Percentiles rank a stretch among this genome's conserved stretches.
Evolutionary conservation across 305 asterid genomes (phyloP).

Genomic region (Fraxinus albicans): DNA sequence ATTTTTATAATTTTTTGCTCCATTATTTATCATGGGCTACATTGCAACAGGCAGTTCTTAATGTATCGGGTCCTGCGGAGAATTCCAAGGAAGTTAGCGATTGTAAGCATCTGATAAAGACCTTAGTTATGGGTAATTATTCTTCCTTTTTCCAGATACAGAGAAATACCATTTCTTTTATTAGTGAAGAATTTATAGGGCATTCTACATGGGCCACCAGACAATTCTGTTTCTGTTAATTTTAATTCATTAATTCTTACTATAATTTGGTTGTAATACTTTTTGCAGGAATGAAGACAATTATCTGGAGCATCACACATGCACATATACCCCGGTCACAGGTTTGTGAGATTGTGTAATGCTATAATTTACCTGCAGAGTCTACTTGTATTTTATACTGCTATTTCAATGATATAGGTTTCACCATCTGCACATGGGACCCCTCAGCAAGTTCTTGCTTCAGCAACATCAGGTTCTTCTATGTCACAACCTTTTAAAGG

Average conservation of each 20-base stretch:
- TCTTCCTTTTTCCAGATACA: conserved; percentile 15
- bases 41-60: conserved; percentile 82
- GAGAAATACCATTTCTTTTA: not conserved
- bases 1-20: not conserved
- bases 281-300: conserved; percentile 95
- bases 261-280: conserved; percentile 18
- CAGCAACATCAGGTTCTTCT: conserved; percentile 68
- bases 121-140: conserved; percentile 90
- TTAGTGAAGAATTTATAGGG: conserved; percentile 1
- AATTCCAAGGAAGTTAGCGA: conserved; percentile 97
- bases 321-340: conserved; percentile 95
- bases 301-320: conserved; percentile 98
- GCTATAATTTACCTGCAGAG: conserved; percentile 18
- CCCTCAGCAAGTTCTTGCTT: conserved; percentile 74
- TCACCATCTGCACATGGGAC: conserved; percentile 91
- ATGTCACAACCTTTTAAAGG: conserved; percentile 79
- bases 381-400: conserved; percentile 19
- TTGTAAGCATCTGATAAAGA: conserved; percentile 97
- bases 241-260: conserved; percentile 1
- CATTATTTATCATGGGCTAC: conserved; percentile 28
- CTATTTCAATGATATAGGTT: conserved; percentile 50
- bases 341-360: conserved; percentile 43
- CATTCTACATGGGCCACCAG: conserved; percentile 2
- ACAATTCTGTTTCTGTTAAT: conserved; percentile 4
- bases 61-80: conserved; percentile 79